Conservation (phyloP, 768 basidiomycete species). For the Russula griseocarnosa region DNA sequence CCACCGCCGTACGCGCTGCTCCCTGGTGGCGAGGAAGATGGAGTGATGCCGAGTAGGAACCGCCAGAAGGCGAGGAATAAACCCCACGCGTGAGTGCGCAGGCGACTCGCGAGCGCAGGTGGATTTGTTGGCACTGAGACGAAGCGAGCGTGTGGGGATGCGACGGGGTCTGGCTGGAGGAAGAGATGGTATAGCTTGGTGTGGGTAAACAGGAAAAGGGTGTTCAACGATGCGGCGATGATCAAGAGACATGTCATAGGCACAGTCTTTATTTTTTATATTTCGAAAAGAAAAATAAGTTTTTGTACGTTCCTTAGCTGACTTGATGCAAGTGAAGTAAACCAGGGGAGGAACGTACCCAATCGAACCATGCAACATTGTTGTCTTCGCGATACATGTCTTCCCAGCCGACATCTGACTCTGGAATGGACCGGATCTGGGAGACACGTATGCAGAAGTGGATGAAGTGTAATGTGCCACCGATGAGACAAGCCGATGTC, state of each 20-base stretch:
- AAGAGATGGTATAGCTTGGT: conserved; percentile 67
- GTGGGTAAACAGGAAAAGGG: conserved; percentile 65
- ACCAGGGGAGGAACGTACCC: conserved; percentile 47
- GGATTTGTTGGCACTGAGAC: conserved; percentile 48
- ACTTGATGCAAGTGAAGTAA: background rate
- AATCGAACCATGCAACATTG: conserved; percentile 70
- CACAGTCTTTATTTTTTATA: conserved; percentile 50
- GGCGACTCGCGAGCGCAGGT: conserved; percentile 35
- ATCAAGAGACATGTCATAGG: conserved; percentile 58
- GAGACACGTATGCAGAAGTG: conserved; percentile 63
- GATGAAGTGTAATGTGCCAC: conserved; percentile 58
- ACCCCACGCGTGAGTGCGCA: conserved; percentile 42
- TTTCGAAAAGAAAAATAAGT: background rate
- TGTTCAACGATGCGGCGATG: conserved; percentile 51
- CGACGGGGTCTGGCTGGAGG: conserved; percentile 57
- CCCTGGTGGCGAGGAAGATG: conserved; percentile 30
- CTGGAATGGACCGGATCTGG: conserved; percentile 51
- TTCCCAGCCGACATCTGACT: conserved; percentile 75
- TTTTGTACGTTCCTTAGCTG: conserved; percentile 12
- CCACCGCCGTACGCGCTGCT: conserved; percentile 17
- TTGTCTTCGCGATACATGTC: conserved; percentile 68
- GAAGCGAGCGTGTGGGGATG: conserved; percentile 66
- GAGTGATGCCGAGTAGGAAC: conserved; percentile 61
- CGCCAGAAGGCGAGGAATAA: conserved; percentile 55
- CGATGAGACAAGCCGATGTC: conserved; percentile 63